A percentile compares a stretch with the other conserved stretches of the same genome.
These are phyloP conservation scores for Monosporozyma yasuniensis DNA, from an alignment of 805 yeast species.

Conservation along the genomic window DNA sequence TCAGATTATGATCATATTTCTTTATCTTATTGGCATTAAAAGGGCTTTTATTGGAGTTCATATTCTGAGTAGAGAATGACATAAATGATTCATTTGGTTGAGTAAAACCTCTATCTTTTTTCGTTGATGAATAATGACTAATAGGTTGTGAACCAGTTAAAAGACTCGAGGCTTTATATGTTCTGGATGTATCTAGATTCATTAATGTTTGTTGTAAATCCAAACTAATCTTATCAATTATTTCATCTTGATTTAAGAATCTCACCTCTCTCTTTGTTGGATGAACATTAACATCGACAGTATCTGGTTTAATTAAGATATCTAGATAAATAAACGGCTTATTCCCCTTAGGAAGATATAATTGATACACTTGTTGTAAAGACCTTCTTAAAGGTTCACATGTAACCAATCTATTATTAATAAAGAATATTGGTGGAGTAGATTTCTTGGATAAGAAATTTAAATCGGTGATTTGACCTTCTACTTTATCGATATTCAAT, in stretches of 20 bases:
- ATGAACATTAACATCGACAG: conserved; percentile 88
- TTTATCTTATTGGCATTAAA: conserved; percentile 12
- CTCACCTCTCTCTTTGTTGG: conserved; percentile 92
- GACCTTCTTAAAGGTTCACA: conserved; percentile 77
- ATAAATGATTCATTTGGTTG: background rate
- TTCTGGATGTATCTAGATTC: conserved; percentile 56
- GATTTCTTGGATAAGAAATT: conserved; percentile 60
- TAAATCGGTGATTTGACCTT: conserved; percentile 62
- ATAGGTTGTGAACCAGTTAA: conserved; percentile 26
- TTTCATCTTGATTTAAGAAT: conserved; percentile 79
- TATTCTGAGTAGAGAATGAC: background rate
- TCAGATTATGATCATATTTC: conserved; percentile 28
- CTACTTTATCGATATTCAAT: conserved; percentile 43
- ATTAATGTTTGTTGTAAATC: conserved; percentile 43
- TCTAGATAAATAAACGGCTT: conserved; percentile 72
- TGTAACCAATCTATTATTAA: conserved; percentile 72
- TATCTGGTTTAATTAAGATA: conserved; percentile 54
- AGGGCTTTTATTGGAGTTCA: background rate
- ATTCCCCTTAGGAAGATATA: conserved; percentile 68
- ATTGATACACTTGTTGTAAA: conserved; percentile 48
- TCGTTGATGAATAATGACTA: background rate
- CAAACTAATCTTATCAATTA: conserved; percentile 50
- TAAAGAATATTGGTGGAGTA: conserved; percentile 73
- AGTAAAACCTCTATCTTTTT: background rate
- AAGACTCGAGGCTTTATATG: conserved; percentile 56